phyloP scores from a whole-genome alignment of 306 rosid species.

The Morella rubra region DNA sequence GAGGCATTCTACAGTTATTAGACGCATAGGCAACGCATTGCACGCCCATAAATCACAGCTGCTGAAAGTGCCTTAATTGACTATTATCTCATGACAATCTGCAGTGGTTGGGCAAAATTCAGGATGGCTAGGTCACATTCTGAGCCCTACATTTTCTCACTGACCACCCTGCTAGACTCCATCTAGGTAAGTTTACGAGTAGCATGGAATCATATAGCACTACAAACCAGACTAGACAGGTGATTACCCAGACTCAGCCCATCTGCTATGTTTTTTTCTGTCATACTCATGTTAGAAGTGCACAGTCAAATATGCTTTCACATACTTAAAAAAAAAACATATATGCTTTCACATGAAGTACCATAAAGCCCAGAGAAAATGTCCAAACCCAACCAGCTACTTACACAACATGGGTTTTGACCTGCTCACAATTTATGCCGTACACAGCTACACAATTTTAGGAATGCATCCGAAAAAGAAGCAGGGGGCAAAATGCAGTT shows the following conservation, averaged over 20 bases:
- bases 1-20: neutral
- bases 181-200: neutral
- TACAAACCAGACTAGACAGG: neutral
- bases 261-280: neutral
- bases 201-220: neutral
- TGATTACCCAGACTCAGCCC: neutral
- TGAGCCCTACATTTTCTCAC: neutral
- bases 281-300: neutral
- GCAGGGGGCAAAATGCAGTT: neutral
- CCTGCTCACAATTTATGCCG: neutral
- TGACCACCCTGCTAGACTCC: neutral
- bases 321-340: too few species aligned
- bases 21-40: neutral
- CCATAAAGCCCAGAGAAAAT: neutral
- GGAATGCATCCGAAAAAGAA: neutral
- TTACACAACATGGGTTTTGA: neutral
- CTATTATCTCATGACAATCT: constrained; percentile 2
- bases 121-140: constrained; percentile 2
- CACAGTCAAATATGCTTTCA: neutral
- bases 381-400: neutral
- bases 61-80: neutral
- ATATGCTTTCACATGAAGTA: neutral
- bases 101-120: neutral
- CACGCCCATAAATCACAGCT: neutral
- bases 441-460: neutral